A percentile compares a stretch with the other conserved stretches of the same genome.
Evolutionary conservation across 306 rosid genomes (phyloP).

Genomic region (Gillenia trifoliata): DNA sequence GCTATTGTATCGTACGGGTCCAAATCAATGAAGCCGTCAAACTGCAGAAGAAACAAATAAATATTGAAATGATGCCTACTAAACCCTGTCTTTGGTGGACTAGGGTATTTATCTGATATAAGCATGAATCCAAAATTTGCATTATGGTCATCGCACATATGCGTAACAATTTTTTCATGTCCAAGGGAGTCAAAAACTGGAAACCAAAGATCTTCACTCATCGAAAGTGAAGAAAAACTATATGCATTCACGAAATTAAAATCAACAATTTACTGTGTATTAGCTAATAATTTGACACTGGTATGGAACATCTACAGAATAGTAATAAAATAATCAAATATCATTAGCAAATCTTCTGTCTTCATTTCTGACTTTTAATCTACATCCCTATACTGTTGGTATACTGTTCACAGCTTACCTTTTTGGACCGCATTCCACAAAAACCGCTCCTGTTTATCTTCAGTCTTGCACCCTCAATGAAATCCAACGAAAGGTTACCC

Average conservation of each 20-base stretch:
- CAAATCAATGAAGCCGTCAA: conserved; percentile 82
- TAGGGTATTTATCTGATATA: neutral
- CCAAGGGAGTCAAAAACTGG: neutral
- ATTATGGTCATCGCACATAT: neutral
- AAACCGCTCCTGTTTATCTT: conserved; percentile 70
- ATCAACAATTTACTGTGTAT: neutral
- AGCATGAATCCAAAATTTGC: neutral
- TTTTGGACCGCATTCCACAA: conserved; percentile 94
- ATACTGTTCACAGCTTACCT: conserved; percentile 35
- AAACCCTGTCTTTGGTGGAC: neutral
- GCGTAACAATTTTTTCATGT: neutral
- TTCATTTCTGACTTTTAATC: neutral
- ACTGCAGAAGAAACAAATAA: conserved; percentile 41
- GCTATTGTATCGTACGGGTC: conserved; percentile 85
- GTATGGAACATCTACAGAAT: neutral
- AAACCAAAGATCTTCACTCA: neutral
- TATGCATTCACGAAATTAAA: neutral
- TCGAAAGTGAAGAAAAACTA: neutral
- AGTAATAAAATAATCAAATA: neutral
- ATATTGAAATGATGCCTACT: neutral
- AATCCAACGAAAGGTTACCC: conserved; percentile 77
- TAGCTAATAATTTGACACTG: neutral
- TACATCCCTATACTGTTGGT: neutral
- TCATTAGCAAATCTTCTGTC: neutral
- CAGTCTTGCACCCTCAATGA: conserved; percentile 51